phyloP scores from a whole-genome alignment of 2,329 filamentous ascomycete species.

The Ophiostoma sp. region DNA sequence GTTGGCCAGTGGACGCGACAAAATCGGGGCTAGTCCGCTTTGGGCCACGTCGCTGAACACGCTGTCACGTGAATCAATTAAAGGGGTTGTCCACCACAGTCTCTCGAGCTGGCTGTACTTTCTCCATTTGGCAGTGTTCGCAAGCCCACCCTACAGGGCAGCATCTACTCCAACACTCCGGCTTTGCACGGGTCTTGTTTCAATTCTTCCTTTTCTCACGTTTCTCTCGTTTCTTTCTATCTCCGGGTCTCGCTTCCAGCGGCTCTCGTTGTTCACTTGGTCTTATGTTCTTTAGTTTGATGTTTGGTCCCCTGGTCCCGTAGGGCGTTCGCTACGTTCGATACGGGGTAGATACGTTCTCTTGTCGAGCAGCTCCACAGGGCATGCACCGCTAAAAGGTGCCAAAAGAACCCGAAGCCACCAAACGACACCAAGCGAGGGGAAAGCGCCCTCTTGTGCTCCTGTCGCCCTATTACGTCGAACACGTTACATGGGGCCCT shows the following conservation, averaged over 20 bases:
- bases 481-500: conserved; percentile 21
- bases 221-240: neutral
- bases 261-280: neutral
- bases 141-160: neutral
- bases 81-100: neutral
- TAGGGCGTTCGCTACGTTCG: neutral
- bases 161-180: neutral
- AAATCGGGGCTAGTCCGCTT: conserved; percentile 19
- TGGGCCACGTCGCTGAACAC: neutral
- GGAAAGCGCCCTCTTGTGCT: neutral
- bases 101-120: neutral
- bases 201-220: neutral
- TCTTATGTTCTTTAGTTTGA: neutral
- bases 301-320: neutral
- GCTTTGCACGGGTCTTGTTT: neutral
- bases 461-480: neutral
- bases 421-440: neutral
- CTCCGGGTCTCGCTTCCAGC: conserved; percentile 6
- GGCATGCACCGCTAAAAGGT: neutral
- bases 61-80: conserved; percentile 26
- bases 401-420: neutral
- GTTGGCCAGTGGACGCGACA: conserved; percentile 13
- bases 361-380: neutral
- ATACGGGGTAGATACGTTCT: neutral
- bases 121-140: neutral